Percentiles rank a stretch among this genome's conserved stretches.
Evolutionary conservation across 2,329 filamentous ascomycete species (phyloP).

Genomic region (Graphiopsis chlorocephala): DNA sequence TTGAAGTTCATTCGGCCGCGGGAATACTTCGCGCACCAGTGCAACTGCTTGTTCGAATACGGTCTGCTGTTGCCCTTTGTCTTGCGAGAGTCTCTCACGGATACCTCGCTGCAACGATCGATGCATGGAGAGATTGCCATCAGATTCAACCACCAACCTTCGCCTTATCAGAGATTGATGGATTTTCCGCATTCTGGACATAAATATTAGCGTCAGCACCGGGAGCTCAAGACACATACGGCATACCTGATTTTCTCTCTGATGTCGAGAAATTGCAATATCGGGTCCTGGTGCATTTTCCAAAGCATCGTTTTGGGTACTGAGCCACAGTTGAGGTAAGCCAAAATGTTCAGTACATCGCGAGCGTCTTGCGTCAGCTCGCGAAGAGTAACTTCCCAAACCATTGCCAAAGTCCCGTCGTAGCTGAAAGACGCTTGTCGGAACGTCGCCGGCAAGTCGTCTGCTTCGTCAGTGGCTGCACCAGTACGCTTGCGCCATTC

Average conservation of each 20-base stretch:
- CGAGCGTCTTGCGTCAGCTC: neutral
- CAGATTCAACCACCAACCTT: neutral
- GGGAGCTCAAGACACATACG: neutral
- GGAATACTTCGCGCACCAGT: neutral
- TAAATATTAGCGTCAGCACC: neutral
- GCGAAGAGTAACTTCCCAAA: neutral
- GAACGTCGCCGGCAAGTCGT: neutral
- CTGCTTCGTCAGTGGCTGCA: neutral
- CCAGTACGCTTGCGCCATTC: neutral
- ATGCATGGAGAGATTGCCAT: neutral
- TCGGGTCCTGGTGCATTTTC: neutral
- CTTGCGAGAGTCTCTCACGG: neutral
- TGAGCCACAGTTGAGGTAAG: conserved; percentile 10
- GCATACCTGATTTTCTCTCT: neutral
- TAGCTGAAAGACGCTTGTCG: neutral
- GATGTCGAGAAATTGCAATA: neutral
- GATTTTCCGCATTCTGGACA: neutral
- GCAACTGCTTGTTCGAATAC: conserved; percentile 1
- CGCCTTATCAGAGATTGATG: neutral
- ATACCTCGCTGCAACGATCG: neutral
- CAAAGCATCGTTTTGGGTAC: neutral
- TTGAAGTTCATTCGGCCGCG: neutral
- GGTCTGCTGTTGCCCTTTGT: neutral
- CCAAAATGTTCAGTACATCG: neutral
- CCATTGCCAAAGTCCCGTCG: neutral